phyloP scores from a whole-genome alignment of 345 rosid genomes.

The Atalantia buxifolia region DNA sequence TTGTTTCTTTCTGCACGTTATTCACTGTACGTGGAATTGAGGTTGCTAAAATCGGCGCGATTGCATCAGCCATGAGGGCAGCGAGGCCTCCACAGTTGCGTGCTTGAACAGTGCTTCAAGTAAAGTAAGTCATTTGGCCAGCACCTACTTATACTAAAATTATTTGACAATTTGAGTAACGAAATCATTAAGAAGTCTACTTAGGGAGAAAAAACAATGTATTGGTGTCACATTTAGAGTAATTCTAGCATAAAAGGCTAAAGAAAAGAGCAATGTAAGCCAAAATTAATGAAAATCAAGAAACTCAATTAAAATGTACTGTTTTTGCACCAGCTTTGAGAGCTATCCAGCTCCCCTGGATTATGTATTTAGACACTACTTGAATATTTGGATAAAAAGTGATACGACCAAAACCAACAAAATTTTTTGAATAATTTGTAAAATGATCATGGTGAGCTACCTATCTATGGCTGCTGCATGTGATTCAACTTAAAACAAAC shows the following conservation, averaged over 20 bases:
- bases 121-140: background rate
- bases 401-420: background rate
- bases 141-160: constrained; percentile 4
- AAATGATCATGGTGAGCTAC: background rate
- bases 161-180: background rate
- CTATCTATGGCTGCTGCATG: background rate
- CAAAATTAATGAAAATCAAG: background rate
- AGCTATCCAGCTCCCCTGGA: background rate
- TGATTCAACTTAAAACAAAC: background rate
- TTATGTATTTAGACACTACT: constrained; percentile 1
- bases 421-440: background rate
- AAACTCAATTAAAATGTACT: background rate
- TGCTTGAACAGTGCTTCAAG: constrained; percentile 1
- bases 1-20: background rate
- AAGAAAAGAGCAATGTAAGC: background rate
- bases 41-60: background rate
- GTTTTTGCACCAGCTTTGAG: constrained; percentile 3
- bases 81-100: background rate
- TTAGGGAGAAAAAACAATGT: background rate
- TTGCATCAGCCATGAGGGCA: constrained; percentile 3
- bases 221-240: background rate
- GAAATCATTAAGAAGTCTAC: background rate
- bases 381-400: background rate
- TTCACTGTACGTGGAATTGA: background rate
- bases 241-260: background rate